A percentile compares a stretch with the other conserved stretches of the same genome.
These are phyloP conservation scores for Torulaspora gathmanii DNA, from an alignment of 805 yeast genomes.

Conservation along the genomic window DNA sequence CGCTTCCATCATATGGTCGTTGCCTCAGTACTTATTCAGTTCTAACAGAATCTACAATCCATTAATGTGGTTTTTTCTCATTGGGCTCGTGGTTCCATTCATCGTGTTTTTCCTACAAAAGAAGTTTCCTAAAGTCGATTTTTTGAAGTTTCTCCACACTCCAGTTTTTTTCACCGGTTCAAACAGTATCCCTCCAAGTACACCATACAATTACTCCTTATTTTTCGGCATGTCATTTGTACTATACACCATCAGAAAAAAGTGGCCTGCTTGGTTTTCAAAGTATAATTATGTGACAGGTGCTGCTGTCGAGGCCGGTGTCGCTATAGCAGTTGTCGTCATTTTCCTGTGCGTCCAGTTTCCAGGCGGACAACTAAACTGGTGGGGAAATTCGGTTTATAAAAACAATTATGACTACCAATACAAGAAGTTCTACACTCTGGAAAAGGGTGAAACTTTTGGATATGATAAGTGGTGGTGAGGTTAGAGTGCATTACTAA, in stretches of 20 bases:
- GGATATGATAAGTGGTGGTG: conserved; percentile 50
- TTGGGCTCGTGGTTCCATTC: conserved; percentile 44
- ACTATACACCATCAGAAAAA: conserved; percentile 43
- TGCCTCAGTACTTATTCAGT: conserved; percentile 50
- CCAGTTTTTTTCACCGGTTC: conserved; percentile 60
- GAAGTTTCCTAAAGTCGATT: conserved; percentile 30
- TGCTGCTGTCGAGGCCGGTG: conserved; percentile 61
- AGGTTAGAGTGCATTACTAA: neutral
- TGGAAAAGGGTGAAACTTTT: conserved; percentile 43
- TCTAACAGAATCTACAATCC: conserved; percentile 50
- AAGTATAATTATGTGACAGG: conserved; percentile 57
- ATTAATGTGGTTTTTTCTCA: conserved; percentile 50
- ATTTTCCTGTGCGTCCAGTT: conserved; percentile 51
- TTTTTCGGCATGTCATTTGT: conserved; percentile 45
- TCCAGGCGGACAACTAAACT: conserved; percentile 39
- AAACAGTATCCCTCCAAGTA: conserved; percentile 70
- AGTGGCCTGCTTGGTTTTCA: conserved; percentile 53
- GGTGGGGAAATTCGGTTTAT: conserved; percentile 62
- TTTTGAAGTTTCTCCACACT: conserved; percentile 43
- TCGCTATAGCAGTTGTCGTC: conserved; percentile 53
- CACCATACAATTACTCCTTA: conserved; percentile 61
- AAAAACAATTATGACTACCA: conserved; percentile 38
- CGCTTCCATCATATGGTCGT: conserved; percentile 51
- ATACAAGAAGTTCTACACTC: conserved; percentile 32
- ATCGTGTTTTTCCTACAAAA: conserved; percentile 34